Base-by-base conservation (phyloP, 345 rosid genomes). In the Arabidopsis arenosa region DNA sequence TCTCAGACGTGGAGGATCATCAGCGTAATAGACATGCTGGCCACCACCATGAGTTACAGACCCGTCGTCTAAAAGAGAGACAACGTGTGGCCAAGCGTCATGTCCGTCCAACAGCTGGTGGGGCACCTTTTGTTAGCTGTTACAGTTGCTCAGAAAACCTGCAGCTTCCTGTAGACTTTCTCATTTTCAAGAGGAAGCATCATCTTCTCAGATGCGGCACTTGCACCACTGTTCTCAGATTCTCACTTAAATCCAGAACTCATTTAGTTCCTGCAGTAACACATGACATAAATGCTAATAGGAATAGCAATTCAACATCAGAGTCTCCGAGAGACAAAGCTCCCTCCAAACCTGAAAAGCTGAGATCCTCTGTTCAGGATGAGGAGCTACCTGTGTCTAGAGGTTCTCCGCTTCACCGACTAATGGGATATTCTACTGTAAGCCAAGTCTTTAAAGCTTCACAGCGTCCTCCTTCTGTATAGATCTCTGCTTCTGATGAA, bases 361-460 rank as follows among this genome's bases (percentile, higher is more conserved):
- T 15, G 35, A 71, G 81, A 57, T 69, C 89, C 11, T 89, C 83
- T 70, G 80, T 49, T 49, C 59, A 52, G 32, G 59, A 67, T 14
- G 82, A 85, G 72, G 84, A 83, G 74, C 49, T 68, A 62, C 76
- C 77, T 51, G 82, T 73, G 54, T 71, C 75, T 68, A 79, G 80
- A 57, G 82, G 87, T 71, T 89, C 89, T 7, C 93, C 88, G 3
- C 95, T 94, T 72, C 98, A 94, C 77, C 76, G 68, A 66, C 87
- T 94, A 41, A 89, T 94, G 96, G 97, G 98, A 47, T 94, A 90
- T 81, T 78, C 92, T 73, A 87, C 98, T 6, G 80, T 83, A n/a
- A 82, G 88, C 74, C 86, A 81, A 74, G 76, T 91, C 75, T 63
- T 91, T 17, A 61, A 75, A 60, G 83, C 86, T 30, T 49, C 68